Conservation (phyloP, 202 grass and related monocot species). For the Schoenoplectus tabernaemontani region DNA sequence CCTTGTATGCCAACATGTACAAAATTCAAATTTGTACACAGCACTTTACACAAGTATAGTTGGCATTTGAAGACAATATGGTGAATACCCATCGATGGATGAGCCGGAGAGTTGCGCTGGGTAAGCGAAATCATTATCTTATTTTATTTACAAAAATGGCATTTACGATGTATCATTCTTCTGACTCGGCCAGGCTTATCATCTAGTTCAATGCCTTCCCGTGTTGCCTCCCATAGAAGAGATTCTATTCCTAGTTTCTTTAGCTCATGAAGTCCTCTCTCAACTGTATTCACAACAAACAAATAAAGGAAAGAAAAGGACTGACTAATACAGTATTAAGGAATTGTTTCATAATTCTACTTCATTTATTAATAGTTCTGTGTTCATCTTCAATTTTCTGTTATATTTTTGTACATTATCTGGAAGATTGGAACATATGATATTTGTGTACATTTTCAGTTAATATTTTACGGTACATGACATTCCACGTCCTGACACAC, state of each 20-base stretch:
- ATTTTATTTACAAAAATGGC: not conserved
- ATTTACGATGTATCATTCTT: constrained; percentile 29
- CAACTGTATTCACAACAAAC: constrained; percentile 34
- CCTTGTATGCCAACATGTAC: not conserved
- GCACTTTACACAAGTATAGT: not conserved
- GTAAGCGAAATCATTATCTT: not conserved
- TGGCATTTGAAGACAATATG: not conserved
- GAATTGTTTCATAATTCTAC: not conserved
- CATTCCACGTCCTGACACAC: not conserved
- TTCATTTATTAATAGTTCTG: not conserved
- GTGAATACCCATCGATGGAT: not conserved
- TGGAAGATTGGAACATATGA: not conserved
- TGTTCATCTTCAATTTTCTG: not conserved
- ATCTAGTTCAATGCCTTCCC: constrained; percentile 45
- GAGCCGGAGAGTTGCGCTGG: not conserved
- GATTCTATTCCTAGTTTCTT: constrained; percentile 80
- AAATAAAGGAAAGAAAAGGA: not conserved
- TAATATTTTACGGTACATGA: not conserved
- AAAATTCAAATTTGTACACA: not conserved
- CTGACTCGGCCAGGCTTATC: constrained; percentile 49
- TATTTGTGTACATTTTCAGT: too few relatives aligned
- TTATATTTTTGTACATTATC: not conserved
- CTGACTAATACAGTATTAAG: not conserved
- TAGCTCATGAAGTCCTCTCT: constrained; percentile 77
- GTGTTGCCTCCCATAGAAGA: constrained; percentile 71